Evolutionary conservation across 2,329 filamentous ascomycete genomes (phyloP).

Genomic region (Talaromyces sp.): DNA sequence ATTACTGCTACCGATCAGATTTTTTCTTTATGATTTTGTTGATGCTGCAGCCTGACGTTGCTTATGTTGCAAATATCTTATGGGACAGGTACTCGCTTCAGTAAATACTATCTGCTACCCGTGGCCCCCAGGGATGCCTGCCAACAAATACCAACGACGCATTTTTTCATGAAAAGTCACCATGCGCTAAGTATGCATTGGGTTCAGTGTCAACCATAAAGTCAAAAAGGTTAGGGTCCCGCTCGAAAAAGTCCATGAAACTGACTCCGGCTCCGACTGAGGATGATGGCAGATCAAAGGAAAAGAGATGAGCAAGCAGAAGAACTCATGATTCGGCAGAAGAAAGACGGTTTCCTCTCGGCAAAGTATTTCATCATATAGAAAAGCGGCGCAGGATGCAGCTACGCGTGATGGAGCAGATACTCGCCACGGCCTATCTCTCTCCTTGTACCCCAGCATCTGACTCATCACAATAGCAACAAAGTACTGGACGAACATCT

Average conservation of each 20-base stretch:
- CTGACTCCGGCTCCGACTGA: not conserved
- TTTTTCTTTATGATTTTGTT: not conserved
- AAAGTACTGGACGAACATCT: conserved; percentile 15
- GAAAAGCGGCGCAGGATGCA: conserved; percentile 12
- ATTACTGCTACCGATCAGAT: not conserved
- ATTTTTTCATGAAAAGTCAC: not conserved
- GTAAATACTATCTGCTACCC: not conserved
- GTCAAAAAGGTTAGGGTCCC: not conserved
- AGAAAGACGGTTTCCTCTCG: conserved; percentile 14
- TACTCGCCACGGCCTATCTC: not conserved
- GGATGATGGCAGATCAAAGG: conserved; percentile 7
- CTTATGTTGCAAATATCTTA: not conserved
- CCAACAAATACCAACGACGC: not conserved
- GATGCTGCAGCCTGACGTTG: not conserved
- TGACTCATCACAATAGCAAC: conserved; percentile 16
- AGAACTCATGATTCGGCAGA: conserved; percentile 9
- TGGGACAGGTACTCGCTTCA: not conserved
- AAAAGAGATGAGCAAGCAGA: conserved; percentile 14
- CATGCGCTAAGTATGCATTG: not conserved
- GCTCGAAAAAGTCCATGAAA: conserved; percentile 15
- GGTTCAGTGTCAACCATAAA: not conserved
- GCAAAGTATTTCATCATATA: conserved; percentile 16
- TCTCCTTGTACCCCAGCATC: conserved; percentile 7
- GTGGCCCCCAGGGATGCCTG: too few species aligned
- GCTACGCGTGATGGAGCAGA: conserved; percentile 13